Evolutionary conservation across 805 yeast species (phyloP), one percentile per base, ranked within the genome.

Genomic region (Pichia exigua): DNA sequence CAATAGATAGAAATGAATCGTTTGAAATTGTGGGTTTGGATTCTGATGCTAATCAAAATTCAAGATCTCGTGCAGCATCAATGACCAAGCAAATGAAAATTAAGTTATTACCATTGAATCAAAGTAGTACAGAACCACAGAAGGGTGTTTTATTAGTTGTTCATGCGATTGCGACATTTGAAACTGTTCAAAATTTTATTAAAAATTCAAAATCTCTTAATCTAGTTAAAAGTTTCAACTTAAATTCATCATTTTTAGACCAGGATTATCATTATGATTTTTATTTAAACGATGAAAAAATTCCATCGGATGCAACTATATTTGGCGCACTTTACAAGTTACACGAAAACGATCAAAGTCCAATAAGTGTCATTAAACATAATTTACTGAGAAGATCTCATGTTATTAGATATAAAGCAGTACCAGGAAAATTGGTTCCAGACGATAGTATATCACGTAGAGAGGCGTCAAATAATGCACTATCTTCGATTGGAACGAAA

Each of bases 51-150:
- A 47, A 55, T 7, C 54, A 60, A 6, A 51, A 47, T n/a, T 43
- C 60, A 4, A 57, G 49, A 27, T 54, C 62, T 0, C 77, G 79
- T 27, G 77, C 87, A 2, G 72, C 81, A 0, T 75, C 83, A 0
- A 74, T 90, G 76, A 86, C 90, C 0, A 82, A 79, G 51, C 95
- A 87, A 63, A 68, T 89, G 42, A 81, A 80, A 50, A 55, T 89
- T 17, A 78, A 75, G 54, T 70, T 89, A 4, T 62, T 66, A 3
- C 67, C 72, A n/a, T 69, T 66, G 11, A 76, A 73, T 21, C 58
- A 57, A 2, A 58, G 60, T 11, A 38, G 65, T 5, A 68, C 72
- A 2, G 66, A 63, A 21, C 53, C 45, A 2, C 51, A 52, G 30
- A 54, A 63, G 21, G 63, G 48, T 51, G 50, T 78, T 62, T 62